Evolutionary conservation across 176 grass and related monocot species (phyloP).

Genomic region (Tillandsia fasciculata): DNA sequence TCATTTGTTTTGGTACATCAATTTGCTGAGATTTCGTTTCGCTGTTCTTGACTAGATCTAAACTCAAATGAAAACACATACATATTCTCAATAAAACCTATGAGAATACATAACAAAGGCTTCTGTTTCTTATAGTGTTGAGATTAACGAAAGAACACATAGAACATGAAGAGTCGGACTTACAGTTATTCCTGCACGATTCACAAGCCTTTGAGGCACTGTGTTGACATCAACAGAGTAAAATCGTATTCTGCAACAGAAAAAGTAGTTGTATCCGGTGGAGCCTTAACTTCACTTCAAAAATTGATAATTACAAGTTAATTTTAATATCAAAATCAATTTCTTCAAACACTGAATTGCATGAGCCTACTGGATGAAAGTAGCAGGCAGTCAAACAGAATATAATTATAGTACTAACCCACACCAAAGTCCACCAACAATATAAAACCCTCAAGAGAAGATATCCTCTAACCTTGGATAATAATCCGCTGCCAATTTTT

Average conservation of each 20-base stretch:
- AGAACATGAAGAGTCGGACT: slow-evolving; percentile 12
- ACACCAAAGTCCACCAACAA: no score
- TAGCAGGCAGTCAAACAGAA: no score
- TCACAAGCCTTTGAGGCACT: slow-evolving; percentile 79
- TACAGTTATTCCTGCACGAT: slow-evolving; percentile 78
- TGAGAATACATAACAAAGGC: background rate
- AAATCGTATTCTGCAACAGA: slow-evolving; percentile 60
- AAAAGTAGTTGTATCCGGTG: background rate
- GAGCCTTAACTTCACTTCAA: background rate
- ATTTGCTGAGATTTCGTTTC: no score
- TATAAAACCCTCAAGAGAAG: background rate
- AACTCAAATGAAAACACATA: background rate
- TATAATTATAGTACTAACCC: no score
- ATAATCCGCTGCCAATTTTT: slow-evolving; percentile 82
- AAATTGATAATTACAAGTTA: background rate
- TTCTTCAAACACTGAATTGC: no score
- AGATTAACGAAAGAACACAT: background rate
- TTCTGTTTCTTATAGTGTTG: background rate
- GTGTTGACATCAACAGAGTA: slow-evolving; percentile 77
- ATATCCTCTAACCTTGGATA: slow-evolving; percentile 53
- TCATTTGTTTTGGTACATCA: background rate
- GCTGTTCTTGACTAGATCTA: no score
- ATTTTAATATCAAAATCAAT: background rate
- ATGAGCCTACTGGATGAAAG: no score
- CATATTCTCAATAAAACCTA: background rate